Conservation (phyloP, 129 eudicot species). For the Silybum marianum region DNA sequence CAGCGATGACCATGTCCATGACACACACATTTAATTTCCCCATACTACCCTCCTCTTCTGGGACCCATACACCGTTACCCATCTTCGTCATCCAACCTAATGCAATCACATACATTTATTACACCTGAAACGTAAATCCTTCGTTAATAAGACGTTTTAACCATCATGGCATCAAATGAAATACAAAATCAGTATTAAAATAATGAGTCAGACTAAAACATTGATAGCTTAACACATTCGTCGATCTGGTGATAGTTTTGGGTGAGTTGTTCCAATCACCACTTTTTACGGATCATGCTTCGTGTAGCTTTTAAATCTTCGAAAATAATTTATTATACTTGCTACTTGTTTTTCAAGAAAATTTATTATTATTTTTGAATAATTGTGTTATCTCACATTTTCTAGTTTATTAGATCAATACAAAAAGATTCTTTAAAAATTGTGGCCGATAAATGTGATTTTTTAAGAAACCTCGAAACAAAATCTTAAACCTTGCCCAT, state of each 20-base stretch:
- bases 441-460: neutral
- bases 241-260: neutral
- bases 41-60: neutral
- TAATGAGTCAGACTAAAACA: neutral
- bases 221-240: constrained; percentile 16
- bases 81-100: constrained; percentile 20
- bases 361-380: neutral
- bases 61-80: constrained; percentile 26
- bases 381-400: neutral
- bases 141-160: constrained; percentile 18
- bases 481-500: neutral
- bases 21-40: constrained; percentile 14
- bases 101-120: neutral
- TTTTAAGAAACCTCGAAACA: neutral
- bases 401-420: neutral
- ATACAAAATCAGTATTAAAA: neutral
- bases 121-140: neutral
- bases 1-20: neutral
- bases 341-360: neutral
- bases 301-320: constrained; percentile 21
- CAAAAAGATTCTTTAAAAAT: neutral
- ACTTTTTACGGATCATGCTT: constrained; percentile 27
- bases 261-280: constrained; percentile 10
- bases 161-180: constrained; percentile 1
- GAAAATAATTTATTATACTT: constrained; percentile 17